These are phyloP conservation scores for Trametes cingulata DNA, from an alignment of 768 basidiomycete species.

Conservation along the genomic window DNA sequence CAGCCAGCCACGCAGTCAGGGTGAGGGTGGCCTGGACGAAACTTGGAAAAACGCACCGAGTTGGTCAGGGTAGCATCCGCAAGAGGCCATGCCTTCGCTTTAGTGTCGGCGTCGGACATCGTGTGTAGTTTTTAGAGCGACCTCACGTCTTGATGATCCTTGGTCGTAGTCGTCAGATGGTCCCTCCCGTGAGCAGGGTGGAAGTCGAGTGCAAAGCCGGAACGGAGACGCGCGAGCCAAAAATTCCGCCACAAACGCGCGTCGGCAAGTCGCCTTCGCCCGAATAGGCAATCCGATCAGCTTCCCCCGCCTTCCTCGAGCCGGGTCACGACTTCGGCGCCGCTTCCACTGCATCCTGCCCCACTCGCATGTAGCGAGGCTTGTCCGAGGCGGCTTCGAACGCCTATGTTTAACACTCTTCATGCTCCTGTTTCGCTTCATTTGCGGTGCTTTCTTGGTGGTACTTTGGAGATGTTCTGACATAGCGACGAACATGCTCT, in stretches of 20 bases:
- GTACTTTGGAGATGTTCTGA: slow-evolving; percentile 1
- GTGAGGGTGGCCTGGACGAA: not conserved
- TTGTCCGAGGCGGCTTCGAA: slow-evolving; percentile 11
- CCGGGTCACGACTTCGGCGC: not conserved
- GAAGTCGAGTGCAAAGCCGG: slow-evolving; percentile 18
- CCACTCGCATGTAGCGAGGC: slow-evolving; percentile 12
- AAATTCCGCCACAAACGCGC: slow-evolving; percentile 20
- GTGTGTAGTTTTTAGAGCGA: slow-evolving; percentile 40
- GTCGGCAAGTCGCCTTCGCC: not conserved
- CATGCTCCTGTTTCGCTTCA: not conserved
- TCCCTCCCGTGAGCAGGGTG: slow-evolving; percentile 20
- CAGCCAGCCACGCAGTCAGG: not conserved
- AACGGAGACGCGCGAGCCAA: slow-evolving; percentile 6
- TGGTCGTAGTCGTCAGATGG: slow-evolving; percentile 52
- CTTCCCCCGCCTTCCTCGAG: not conserved
- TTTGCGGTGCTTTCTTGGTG: slow-evolving; percentile 10
- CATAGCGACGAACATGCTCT: not conserved
- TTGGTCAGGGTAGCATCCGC: slow-evolving; percentile 88
- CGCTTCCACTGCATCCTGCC: not conserved
- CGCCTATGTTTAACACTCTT: not conserved
- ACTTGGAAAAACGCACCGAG: slow-evolving; percentile 53
- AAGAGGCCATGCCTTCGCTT: slow-evolving; percentile 85
- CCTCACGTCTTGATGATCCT: slow-evolving; percentile 87
- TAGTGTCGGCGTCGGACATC: slow-evolving; percentile 59
- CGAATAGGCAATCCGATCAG: slow-evolving; percentile 7